Evolutionary conservation across 2,329 filamentous ascomycete species (phyloP).

Genomic region (Sordariomycetes sp.): DNA sequence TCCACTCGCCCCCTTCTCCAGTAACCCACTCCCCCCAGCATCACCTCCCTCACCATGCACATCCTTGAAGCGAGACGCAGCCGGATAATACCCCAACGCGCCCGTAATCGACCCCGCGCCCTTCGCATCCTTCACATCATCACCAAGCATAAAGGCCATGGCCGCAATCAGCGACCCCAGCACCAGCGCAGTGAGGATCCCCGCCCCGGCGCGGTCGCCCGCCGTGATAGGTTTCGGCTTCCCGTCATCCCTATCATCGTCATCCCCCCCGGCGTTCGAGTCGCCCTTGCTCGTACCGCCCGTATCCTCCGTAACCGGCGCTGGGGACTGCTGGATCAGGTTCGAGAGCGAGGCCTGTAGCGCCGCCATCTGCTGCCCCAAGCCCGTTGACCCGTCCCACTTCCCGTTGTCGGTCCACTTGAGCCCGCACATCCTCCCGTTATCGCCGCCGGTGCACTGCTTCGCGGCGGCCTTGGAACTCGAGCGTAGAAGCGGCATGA

Average conservation of each 20-base stretch:
- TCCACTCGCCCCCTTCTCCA: background rate
- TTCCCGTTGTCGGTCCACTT: conserved; percentile 39
- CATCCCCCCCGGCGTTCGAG: conserved; percentile 30
- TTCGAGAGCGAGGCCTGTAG: conserved; percentile 52
- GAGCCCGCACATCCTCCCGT: conserved; percentile 44
- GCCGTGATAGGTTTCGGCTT: conserved; percentile 24
- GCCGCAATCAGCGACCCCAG: conserved; percentile 40
- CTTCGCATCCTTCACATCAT: conserved; percentile 26
- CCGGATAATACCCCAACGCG: background rate
- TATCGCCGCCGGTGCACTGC: conserved; percentile 43
- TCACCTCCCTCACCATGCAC: background rate
- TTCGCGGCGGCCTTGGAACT: conserved; percentile 43
- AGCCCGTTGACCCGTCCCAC: conserved; percentile 47
- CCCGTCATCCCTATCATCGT: conserved; percentile 20
- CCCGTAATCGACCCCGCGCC: background rate
- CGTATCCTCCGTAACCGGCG: conserved; percentile 31
- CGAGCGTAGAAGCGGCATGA: conserved; percentile 38
- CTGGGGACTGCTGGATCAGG: conserved; percentile 30
- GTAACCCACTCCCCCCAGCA: background rate
- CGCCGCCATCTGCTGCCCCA: conserved; percentile 60
- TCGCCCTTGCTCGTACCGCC: conserved; percentile 45
- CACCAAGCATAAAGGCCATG: conserved; percentile 31
- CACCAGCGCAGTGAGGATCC: conserved; percentile 46
- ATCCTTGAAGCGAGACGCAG: background rate
- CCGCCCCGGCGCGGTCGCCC: conserved; percentile 56